Evolutionary conservation across 768 basidiomycete species (phyloP).

Genomic region (Pleurotus salmoneostramineus): DNA sequence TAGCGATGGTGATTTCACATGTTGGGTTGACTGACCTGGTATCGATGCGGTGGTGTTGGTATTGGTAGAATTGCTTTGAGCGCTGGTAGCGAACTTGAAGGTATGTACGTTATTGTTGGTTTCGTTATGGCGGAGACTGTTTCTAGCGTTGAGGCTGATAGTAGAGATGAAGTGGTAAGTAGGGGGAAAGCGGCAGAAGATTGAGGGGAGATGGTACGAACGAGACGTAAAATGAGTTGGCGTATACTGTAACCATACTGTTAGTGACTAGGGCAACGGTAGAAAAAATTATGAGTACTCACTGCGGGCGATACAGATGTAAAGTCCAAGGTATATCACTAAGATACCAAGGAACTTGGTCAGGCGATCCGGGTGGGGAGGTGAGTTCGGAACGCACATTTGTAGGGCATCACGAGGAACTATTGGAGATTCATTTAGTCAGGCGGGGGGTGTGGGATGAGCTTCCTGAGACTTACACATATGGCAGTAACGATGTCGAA

Average conservation of each 20-base stretch:
- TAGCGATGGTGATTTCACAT: background rate
- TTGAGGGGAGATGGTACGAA: background rate
- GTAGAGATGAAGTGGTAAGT: background rate
- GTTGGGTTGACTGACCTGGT: background rate
- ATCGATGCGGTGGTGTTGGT: background rate
- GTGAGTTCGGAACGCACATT: slow-evolving; percentile 1
- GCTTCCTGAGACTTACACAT: background rate
- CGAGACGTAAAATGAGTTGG: slow-evolving; percentile 7
- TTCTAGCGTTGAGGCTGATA: slow-evolving; percentile 5
- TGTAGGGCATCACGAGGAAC: slow-evolving; percentile 8
- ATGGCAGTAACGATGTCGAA: slow-evolving; percentile 5
- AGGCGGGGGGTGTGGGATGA: no score
- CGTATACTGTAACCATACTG: background rate
- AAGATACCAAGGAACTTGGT: background rate
- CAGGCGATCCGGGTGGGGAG: background rate
- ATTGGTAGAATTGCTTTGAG: background rate
- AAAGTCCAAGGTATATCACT: slow-evolving; percentile 6
- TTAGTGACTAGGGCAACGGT: background rate
- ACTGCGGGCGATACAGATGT: slow-evolving; percentile 6
- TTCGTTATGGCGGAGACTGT: slow-evolving; percentile 4
- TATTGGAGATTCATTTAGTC: background rate
- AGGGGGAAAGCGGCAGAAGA: background rate
- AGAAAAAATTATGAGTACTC: background rate
- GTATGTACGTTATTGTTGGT: background rate
- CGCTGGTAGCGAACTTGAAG: slow-evolving; percentile 1